Conservation (phyloP, 805 yeast genomes). For the Saccharomycopsis vini region DNA sequence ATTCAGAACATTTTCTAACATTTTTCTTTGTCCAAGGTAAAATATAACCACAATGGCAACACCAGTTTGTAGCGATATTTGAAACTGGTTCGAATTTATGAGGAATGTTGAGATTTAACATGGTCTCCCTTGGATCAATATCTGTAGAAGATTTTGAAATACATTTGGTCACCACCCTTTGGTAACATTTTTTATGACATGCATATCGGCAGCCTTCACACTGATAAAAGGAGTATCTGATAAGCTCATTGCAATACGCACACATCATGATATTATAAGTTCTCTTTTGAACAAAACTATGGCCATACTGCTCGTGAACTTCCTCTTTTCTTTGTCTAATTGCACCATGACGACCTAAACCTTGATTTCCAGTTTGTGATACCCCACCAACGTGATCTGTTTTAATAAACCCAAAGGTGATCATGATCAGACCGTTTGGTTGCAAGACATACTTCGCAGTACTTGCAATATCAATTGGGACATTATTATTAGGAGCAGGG, state of each 20-base stretch:
- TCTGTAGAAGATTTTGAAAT: slow-evolving; percentile 69
- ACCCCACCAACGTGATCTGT: slow-evolving; percentile 30
- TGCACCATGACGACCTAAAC: slow-evolving; percentile 94
- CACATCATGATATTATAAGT: slow-evolving; percentile 96
- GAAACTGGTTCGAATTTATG: slow-evolving; percentile 90
- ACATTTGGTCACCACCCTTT: slow-evolving; percentile 75
- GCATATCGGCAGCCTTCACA: slow-evolving; percentile 78
- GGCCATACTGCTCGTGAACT: slow-evolving; percentile 92
- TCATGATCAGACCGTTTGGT: slow-evolving; percentile 84
- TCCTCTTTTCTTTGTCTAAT: slow-evolving; percentile 85
- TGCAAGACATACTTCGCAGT: slow-evolving; percentile 87
- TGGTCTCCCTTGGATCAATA: slow-evolving; percentile 56
- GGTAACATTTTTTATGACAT: slow-evolving; percentile 75
- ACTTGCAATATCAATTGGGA: slow-evolving; percentile 32
- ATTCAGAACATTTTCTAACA: slow-evolving; percentile 84
- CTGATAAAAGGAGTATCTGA: slow-evolving; percentile 78
- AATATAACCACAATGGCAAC: slow-evolving; percentile 97
- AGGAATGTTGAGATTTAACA: slow-evolving; percentile 92
- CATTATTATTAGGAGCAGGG: slow-evolving; percentile 2
- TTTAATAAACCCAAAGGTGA: slow-evolving; percentile 75
- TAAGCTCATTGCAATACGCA: slow-evolving; percentile 93
- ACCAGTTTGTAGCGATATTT: slow-evolving; percentile 96
- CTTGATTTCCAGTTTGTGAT: slow-evolving; percentile 22
- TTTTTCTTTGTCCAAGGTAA: slow-evolving; percentile 92
- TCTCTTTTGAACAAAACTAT: slow-evolving; percentile 90